Conservation (phyloP, 345 rosid genomes). For the Chamaenerion angustifolium region DNA sequence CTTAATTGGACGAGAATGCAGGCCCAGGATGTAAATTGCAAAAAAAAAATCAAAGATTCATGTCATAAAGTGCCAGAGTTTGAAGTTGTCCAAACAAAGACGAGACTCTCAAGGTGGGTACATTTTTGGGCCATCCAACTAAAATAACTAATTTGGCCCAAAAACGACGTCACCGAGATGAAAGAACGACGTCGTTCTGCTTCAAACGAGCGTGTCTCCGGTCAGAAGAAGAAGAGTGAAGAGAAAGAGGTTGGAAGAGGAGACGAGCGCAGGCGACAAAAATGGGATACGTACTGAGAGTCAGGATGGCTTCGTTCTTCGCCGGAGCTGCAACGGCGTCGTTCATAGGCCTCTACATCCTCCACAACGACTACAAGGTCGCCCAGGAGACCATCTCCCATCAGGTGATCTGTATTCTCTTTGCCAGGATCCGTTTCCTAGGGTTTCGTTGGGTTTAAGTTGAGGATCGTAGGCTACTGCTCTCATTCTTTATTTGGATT, state of each 20-base stretch:
- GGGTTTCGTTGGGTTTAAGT: slow-evolving; percentile 3
- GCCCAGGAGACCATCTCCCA: slow-evolving; percentile 72
- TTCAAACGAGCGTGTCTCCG: not conserved
- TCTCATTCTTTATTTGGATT: not conserved
- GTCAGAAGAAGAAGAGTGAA: not conserved
- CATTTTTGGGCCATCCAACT: too few relatives aligned
- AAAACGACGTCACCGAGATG: too few relatives aligned
- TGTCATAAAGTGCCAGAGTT: too few relatives aligned
- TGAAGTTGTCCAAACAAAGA: too few relatives aligned
- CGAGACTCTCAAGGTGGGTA: too few relatives aligned
- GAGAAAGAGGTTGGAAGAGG: not conserved
- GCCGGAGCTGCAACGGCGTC: slow-evolving; percentile 89
- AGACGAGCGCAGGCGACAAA: slow-evolving; percentile 11
- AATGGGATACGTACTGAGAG: slow-evolving; percentile 84
- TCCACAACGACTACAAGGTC: slow-evolving; percentile 70
- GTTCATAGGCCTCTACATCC: slow-evolving; percentile 54
- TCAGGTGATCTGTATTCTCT: slow-evolving; percentile 29
- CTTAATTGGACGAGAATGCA: too few relatives aligned
- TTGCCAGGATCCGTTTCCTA: not conserved
- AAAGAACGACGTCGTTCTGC: not conserved
- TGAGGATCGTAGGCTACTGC: not conserved
- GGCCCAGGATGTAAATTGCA: too few relatives aligned
- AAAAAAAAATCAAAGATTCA: too few relatives aligned
- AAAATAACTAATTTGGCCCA: too few relatives aligned
- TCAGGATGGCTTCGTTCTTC: slow-evolving; percentile 87